Percentiles rank a stretch among this genome's conserved stretches.
These are phyloP conservation scores for fission yeast (Schizosaccharomyces pombe) DNA, from an alignment of 805 yeast species.

Conservation along the genomic window DNA sequence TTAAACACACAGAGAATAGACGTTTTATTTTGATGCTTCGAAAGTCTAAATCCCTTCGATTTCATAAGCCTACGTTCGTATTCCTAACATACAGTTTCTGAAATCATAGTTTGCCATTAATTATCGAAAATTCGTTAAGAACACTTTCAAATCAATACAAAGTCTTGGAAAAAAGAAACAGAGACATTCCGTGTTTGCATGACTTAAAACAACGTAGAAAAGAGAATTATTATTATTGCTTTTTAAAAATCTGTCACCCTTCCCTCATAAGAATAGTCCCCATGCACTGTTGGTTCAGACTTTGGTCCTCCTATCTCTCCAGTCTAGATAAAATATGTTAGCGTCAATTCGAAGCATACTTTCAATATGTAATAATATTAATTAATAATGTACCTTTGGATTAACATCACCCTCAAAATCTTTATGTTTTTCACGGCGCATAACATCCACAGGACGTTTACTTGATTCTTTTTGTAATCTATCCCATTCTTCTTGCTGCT, in stretches of 20 bases:
- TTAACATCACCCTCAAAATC: not conserved
- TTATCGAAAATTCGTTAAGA: too few species aligned
- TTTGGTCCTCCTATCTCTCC: constrained; percentile 96
- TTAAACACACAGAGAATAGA: not conserved
- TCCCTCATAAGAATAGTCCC: constrained; percentile 88
- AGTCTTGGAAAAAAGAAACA: too few species aligned
- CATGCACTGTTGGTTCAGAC: constrained; percentile 79
- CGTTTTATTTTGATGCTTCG: not conserved
- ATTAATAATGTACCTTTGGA: not conserved
- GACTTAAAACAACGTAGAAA: not conserved
- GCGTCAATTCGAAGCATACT: too few species aligned
- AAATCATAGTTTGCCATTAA: too few species aligned
- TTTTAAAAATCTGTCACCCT: constrained; percentile 75
- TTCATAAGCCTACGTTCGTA: too few species aligned
- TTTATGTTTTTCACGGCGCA: not conserved
- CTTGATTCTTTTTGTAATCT: constrained; percentile 56
- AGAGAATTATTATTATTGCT: not conserved
- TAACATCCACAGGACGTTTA: constrained; percentile 15
- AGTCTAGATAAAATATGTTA: too few species aligned
- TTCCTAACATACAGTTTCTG: too few species aligned
- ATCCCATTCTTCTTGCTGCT: constrained; percentile 82
- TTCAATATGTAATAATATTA: too few species aligned
- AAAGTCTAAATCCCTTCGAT: too few species aligned
- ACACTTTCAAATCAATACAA: too few species aligned
- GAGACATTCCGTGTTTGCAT: too few species aligned